Base-by-base conservation (phyloP, 2,329 filamentous ascomycete species). In the Fusarium sp. region DNA sequence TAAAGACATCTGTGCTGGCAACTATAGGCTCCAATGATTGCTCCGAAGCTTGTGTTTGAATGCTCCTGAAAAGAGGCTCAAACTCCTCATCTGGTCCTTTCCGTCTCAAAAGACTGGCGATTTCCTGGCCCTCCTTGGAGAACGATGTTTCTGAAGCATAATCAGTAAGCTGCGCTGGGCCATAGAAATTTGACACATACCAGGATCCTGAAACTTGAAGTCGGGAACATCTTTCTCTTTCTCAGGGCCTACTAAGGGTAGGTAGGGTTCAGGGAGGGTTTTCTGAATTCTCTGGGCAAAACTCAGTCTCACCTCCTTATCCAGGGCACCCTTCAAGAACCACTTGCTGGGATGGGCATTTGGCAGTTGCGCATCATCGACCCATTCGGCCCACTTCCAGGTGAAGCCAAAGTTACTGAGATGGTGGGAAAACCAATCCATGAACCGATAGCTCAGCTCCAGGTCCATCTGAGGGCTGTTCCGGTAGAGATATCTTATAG, bases 321-420 rank as follows among this genome's bases (percentile, higher is more conserved):
- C 96, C 65, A 99, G 84, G 7, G 94, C 92, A 25, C 94, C 95
- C 59, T 91, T 86, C 73, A 99, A 96, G 82, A 99, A 98, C 37
- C 95, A 94, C 83, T 98, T 98, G 83, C 92, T 93, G 3, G 96
- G 95, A 79, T 97, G 90, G 38, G 96, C 84, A 67, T 92, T 86
- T 0, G 93, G 89, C 31, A 97, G 87, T 46, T 90, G 87, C 21
- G 97, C 90, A 79, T 98, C 94, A 21, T 95, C 94, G 52, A 93
- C 88, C 96, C 96, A 99, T 83, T 99, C 96, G 21, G 93, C 92
- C 96, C 96, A 99, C 83, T 98, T 98, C 96, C 96, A 99, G 15
- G 96, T 96, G 80, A 98, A 99, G 59, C 97, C 96, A 80, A 99
- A 99, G 84, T 99, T 99, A 84, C 95, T 98, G 74, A 99, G 84